Conservation (phyloP, 192 early-diverging fungal genomes). For the Phycomyces nitens region DNA sequence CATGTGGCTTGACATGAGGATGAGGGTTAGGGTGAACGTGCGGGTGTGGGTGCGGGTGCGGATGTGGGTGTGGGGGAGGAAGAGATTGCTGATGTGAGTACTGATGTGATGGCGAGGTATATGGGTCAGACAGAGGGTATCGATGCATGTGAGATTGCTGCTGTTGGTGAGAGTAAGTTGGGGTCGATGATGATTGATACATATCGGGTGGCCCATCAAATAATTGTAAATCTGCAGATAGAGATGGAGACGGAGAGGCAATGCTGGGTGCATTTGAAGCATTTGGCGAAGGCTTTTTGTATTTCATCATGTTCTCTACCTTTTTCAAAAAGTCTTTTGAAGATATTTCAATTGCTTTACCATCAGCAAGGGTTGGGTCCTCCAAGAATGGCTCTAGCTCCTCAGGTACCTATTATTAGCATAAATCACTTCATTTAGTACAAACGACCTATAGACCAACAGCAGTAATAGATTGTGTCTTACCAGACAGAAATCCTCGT, state of each 20-base stretch:
- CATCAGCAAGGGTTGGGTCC: constrained; percentile 15
- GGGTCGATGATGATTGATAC: background rate
- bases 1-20: background rate
- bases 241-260: background rate
- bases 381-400: constrained; percentile 28
- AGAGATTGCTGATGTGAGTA: background rate
- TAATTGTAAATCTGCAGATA: background rate
- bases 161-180: background rate
- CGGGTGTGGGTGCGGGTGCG: too few relatives aligned
- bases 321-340: constrained; percentile 29
- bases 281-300: constrained; percentile 18
- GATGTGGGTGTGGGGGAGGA: too few relatives aligned
- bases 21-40: too few relatives aligned
- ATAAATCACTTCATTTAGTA: too few relatives aligned
- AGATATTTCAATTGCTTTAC: constrained; percentile 13
- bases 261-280: background rate
- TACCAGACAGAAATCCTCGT: constrained; percentile 67
- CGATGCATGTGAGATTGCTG: background rate
- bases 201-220: background rate
- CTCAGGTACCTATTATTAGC: constrained; percentile 20
- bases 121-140: constrained; percentile 2
- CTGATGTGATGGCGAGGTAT: background rate
- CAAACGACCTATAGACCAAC: too few relatives aligned
- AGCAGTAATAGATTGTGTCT: background rate
- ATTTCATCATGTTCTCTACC: constrained; percentile 17